Conservation (phyloP, 176 grass and related monocot species). For the Musa schizocarpa region DNA sequence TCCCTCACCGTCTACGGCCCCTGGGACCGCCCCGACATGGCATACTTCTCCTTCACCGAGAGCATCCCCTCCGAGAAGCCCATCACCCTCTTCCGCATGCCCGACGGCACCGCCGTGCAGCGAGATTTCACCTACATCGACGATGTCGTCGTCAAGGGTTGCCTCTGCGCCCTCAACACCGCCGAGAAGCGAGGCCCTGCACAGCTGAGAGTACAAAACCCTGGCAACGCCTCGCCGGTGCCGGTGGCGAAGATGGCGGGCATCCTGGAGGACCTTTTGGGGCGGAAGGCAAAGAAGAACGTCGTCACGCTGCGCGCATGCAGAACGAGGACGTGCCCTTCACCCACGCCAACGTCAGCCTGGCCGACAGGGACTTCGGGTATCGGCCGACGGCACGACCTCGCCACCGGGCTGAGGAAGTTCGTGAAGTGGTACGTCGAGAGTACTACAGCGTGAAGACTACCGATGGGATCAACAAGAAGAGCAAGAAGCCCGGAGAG, state of each 20-base stretch:
- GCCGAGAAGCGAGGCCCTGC: constrained; percentile 55
- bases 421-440: constrained; percentile 75
- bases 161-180: constrained; percentile 68
- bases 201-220: constrained; percentile 73
- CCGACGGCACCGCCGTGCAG: constrained; percentile 45
- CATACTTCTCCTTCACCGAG: constrained; percentile 72
- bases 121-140: constrained; percentile 91
- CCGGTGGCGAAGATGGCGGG: constrained; percentile 71
- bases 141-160: constrained; percentile 70
- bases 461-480: neutral
- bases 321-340: constrained; percentile 84
- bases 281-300: constrained; percentile 83
- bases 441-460: constrained; percentile 53
- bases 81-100: constrained; percentile 55
- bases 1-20: constrained; percentile 91
- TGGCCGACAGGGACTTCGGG: constrained; percentile 63
- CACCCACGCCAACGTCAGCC: constrained; percentile 87
- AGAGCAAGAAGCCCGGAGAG: constrained; percentile 19
- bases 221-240: constrained; percentile 75
- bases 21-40: constrained; percentile 92
- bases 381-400: constrained; percentile 69
- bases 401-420: constrained; percentile 56
- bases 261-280: constrained; percentile 64
- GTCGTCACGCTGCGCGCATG: constrained; percentile 45
- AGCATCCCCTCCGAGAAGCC: constrained; percentile 57